Percentiles rank a stretch among this genome's conserved stretches.
These are phyloP conservation scores for Sphagnum contortum DNA, from an alignment of 225 moss, liverwort and hornwort genomes.

Conservation along the genomic window DNA sequence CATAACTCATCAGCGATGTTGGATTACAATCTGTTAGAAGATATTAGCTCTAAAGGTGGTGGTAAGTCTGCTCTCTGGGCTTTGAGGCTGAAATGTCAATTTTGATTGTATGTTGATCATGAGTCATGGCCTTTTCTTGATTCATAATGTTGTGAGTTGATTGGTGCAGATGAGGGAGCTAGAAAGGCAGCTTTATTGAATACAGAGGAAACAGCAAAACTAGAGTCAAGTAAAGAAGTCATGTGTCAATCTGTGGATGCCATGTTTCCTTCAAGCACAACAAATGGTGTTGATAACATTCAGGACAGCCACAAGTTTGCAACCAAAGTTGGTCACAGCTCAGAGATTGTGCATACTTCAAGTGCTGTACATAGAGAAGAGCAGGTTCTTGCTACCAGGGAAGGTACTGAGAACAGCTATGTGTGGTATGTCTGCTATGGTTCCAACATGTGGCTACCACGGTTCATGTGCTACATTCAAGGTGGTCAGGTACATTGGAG, in stretches of 20 bases:
- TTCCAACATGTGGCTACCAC: conserved; percentile 56
- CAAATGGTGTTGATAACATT: background rate
- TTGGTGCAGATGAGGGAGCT: conserved; percentile 9
- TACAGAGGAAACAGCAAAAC: too few relatives aligned
- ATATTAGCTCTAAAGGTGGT: too few relatives aligned
- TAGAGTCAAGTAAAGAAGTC: too few relatives aligned
- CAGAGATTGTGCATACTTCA: background rate
- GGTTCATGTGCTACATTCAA: conserved; percentile 88
- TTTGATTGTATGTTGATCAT: too few relatives aligned
- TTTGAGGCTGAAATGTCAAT: too few relatives aligned
- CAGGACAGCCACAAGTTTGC: too few relatives aligned
- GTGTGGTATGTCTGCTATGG: conserved; percentile 80
- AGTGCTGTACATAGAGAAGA: conserved; percentile 7
- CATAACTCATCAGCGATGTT: too few relatives aligned
- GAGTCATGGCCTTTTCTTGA: too few relatives aligned
- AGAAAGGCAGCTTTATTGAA: too few relatives aligned
- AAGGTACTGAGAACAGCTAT: conserved; percentile 20
- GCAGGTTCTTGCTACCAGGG: conserved; percentile 9
- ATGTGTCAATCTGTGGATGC: too few relatives aligned
- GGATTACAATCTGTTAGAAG: too few relatives aligned
- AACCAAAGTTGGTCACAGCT: background rate
- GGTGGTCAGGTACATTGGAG: conserved; percentile 55
- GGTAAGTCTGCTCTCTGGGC: too few relatives aligned
- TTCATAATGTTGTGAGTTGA: background rate
- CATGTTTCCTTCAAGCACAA: background rate